These are phyloP conservation scores for Tulasnella sp. DNA, from an alignment of 768 basidiomycete species.

Conservation along the genomic window DNA sequence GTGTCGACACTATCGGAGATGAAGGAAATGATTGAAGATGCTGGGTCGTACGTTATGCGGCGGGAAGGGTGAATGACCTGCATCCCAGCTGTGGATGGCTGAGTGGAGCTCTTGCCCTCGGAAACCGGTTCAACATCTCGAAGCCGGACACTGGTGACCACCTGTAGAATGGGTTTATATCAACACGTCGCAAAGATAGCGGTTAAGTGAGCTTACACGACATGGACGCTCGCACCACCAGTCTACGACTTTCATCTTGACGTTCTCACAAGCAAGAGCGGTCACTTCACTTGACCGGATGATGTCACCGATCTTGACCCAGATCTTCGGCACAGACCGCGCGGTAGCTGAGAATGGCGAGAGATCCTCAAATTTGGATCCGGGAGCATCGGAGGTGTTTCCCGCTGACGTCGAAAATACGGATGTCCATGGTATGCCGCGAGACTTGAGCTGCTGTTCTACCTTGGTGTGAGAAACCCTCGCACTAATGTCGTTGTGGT, in stretches of 20 bases:
- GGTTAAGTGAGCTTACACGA: conserved; percentile 28
- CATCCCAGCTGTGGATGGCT: background rate
- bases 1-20: conserved; percentile 76
- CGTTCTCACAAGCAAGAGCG: conserved; percentile 12
- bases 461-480: conserved; percentile 85
- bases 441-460: conserved; percentile 75
- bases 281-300: conserved; percentile 30
- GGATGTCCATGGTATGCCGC: conserved; percentile 65
- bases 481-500: conserved; percentile 46
- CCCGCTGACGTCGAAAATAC: conserved; percentile 43
- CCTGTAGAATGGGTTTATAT: conserved; percentile 31
- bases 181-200: conserved; percentile 10
- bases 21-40: conserved; percentile 81
- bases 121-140: conserved; percentile 77
- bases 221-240: conserved; percentile 85
- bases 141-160: conserved; percentile 82
- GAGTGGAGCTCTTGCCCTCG: background rate
- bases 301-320: conserved; percentile 78
- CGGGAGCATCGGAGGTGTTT: background rate
- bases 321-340: conserved; percentile 70
- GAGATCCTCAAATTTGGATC: background rate
- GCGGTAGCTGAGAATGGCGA: conserved; percentile 53
- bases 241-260: conserved; percentile 36
- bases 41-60: conserved; percentile 81
- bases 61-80: conserved; percentile 70